These are phyloP conservation scores for Fusarium longipes DNA, from an alignment of 2,329 filamentous ascomycete species.

Conservation along the genomic window DNA sequence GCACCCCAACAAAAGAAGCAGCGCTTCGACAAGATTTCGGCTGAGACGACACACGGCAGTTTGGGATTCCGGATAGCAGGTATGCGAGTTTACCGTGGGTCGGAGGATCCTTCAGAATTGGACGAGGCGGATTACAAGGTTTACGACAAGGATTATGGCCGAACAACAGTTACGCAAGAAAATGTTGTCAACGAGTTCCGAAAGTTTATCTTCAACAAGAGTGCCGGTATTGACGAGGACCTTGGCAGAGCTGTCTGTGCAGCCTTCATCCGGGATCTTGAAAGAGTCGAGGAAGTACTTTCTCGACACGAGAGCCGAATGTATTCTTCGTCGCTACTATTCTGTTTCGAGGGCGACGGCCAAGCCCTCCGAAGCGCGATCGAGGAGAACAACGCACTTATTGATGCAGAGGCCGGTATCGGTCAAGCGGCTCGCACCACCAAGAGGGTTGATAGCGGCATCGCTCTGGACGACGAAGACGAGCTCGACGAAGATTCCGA, in stretches of 20 bases:
- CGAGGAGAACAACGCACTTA: slow-evolving; percentile 63
- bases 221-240: slow-evolving; percentile 68
- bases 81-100: slow-evolving; percentile 72
- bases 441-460: slow-evolving; percentile 66
- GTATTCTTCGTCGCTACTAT: slow-evolving; percentile 72
- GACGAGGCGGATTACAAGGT: slow-evolving; percentile 67
- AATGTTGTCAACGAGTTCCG: slow-evolving; percentile 67
- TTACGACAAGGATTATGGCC: slow-evolving; percentile 73
- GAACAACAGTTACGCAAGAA: slow-evolving; percentile 61
- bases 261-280: slow-evolving; percentile 65
- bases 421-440: slow-evolving; percentile 51
- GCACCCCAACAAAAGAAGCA: slow-evolving; percentile 68
- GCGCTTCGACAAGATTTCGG: slow-evolving; percentile 69
- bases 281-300: slow-evolving; percentile 64
- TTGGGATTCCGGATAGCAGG: slow-evolving; percentile 73
- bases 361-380: slow-evolving; percentile 63
- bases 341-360: slow-evolving; percentile 73
- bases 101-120: slow-evolving; percentile 61
- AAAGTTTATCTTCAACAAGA: slow-evolving; percentile 68
- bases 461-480: slow-evolving; percentile 60
- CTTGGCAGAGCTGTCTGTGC: slow-evolving; percentile 66
- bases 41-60: slow-evolving; percentile 68
- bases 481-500: slow-evolving; percentile 63
- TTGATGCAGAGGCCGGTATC: slow-evolving; percentile 63
- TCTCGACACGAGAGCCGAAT: slow-evolving; percentile 69